Evolutionary conservation across 805 yeast genomes (phyloP).

Genomic region (Torulaspora delbrueckii): DNA sequence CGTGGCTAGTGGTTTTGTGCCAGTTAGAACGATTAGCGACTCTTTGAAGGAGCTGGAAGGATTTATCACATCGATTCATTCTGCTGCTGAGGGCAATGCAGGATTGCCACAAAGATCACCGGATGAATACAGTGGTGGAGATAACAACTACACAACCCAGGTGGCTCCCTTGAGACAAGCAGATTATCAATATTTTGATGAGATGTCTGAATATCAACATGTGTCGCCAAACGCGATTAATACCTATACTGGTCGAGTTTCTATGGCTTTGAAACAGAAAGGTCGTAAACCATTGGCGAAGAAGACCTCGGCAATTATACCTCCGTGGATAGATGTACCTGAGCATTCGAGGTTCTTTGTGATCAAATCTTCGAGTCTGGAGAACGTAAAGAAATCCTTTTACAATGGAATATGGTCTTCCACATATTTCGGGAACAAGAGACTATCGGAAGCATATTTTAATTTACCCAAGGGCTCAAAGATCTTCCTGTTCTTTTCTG

Average conservation of each 20-base stretch:
- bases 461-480: constrained; percentile 23
- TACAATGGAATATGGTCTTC: constrained; percentile 54
- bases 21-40: constrained; percentile 18
- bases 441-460: constrained; percentile 44
- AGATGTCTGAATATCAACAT: neutral
- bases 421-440: constrained; percentile 51
- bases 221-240: neutral
- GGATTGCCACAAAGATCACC: neutral
- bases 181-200: neutral
- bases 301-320: constrained; percentile 18
- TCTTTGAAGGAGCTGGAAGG: constrained; percentile 19
- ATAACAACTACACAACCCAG: neutral
- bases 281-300: constrained; percentile 1
- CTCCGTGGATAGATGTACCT: constrained; percentile 31
- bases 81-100: neutral
- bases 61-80: constrained; percentile 6
- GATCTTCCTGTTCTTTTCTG: constrained; percentile 51
- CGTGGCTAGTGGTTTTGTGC: neutral
- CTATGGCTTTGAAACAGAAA: constrained; percentile 2
- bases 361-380: constrained; percentile 48
- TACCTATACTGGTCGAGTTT: neutral
- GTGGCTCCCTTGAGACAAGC: neutral
- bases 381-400: constrained; percentile 48
- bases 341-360: constrained; percentile 42
- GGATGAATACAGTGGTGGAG: neutral